Conservation (phyloP, 805 yeast genomes). For the Ogataea thermomethanolica region DNA sequence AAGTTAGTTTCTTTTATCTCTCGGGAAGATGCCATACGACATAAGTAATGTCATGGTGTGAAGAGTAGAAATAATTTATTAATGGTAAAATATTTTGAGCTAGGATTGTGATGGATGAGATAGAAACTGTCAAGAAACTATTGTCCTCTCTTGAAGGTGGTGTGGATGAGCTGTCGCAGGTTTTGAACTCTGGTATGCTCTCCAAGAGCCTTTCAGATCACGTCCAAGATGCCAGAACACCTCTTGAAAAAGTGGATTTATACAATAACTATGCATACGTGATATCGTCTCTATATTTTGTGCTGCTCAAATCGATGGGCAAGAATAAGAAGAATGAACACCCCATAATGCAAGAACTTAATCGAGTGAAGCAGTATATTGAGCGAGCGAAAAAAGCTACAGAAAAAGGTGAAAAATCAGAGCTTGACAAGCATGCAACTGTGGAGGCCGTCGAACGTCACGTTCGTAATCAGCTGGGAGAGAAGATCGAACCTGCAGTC, state of each 20-base stretch:
- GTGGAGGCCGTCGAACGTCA: conserved; percentile 44
- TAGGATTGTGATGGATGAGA: conserved; percentile 41
- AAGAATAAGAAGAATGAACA: conserved; percentile 49
- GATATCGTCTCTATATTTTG: conserved; percentile 52
- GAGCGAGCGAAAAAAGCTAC: conserved; percentile 46
- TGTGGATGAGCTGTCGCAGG: conserved; percentile 33
- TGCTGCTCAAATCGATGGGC: conserved; percentile 59
- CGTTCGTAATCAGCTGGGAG: conserved; percentile 23
- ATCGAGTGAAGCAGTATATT: conserved; percentile 67
- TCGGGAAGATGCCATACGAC: background rate
- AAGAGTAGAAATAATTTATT: background rate
- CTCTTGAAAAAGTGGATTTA: conserved; percentile 32
- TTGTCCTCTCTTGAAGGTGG: conserved; percentile 38
- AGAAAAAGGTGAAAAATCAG: conserved; percentile 26
- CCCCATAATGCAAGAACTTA: conserved; percentile 64
- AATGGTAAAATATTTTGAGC: background rate
- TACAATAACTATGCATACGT: conserved; percentile 45
- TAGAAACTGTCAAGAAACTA: conserved; percentile 40
- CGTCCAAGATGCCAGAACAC: conserved; percentile 14
- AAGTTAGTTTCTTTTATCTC: too few species aligned
- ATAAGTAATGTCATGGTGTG: background rate
- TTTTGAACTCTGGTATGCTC: conserved; percentile 35
- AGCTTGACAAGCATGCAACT: conserved; percentile 18
- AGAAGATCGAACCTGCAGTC: conserved; percentile 43
- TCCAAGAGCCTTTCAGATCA: conserved; percentile 40